Evolutionary conservation across 352 stramenopile species (phyloP).

Genomic region (Phytophthora cajani): DNA sequence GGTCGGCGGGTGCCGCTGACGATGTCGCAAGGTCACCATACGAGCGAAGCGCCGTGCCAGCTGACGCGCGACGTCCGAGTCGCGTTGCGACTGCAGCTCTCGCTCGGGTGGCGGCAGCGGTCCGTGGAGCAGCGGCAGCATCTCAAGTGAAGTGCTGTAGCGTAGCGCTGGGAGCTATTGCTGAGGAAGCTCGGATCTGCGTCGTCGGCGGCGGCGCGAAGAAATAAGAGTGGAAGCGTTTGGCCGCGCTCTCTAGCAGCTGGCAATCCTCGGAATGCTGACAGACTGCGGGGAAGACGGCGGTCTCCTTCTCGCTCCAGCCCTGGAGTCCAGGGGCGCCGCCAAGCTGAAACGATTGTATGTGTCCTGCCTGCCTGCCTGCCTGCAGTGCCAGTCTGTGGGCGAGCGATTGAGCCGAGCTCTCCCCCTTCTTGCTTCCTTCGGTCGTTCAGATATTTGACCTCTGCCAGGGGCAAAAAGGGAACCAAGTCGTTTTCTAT

Average conservation of each 20-base stretch:
- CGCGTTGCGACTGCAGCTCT: slow-evolving; percentile 6
- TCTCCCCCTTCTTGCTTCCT: neutral
- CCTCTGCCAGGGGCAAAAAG: neutral
- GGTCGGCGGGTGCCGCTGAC: slow-evolving; percentile 12
- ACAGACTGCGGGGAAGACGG: neutral
- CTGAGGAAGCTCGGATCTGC: too few relatives aligned
- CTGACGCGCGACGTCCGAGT: slow-evolving; percentile 6
- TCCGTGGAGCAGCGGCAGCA: slow-evolving; percentile 27
- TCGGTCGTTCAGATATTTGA: neutral
- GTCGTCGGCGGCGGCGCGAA: neutral
- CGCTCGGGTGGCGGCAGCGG: slow-evolving; percentile 19
- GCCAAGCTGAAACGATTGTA: neutral
- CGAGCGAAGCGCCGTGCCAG: slow-evolving; percentile 51
- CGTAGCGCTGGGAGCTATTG: neutral
- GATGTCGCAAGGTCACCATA: slow-evolving; percentile 42
- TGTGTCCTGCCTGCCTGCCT: neutral
- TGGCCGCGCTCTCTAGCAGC: slow-evolving; percentile 1
- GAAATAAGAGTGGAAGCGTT: neutral
- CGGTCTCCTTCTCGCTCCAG: slow-evolving; percentile 2
- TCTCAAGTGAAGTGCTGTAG: neutral
- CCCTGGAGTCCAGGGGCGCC: neutral
- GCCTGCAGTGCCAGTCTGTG: too few relatives aligned
- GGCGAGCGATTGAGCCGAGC: neutral
- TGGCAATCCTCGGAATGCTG: slow-evolving; percentile 11
- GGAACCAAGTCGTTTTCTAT: neutral